phyloP scores from a whole-genome alignment of 1,139 yeast genomes.

The Lizanozyma gosingica region DNA sequence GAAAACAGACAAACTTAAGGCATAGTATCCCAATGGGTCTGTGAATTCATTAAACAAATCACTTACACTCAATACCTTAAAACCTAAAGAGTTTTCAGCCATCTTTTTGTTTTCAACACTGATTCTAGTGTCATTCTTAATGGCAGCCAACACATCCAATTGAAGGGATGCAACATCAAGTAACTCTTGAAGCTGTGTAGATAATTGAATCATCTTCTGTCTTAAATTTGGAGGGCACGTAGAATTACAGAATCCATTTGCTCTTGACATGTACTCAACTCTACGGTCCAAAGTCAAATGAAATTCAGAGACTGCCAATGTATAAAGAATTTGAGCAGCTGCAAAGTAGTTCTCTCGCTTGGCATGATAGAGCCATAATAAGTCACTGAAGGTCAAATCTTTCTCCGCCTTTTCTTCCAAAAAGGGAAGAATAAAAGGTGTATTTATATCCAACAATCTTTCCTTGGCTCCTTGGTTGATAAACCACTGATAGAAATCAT shows the following conservation, averaged over 20 bases:
- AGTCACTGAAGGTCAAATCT: constrained; percentile 66
- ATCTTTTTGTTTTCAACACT: constrained; percentile 28
- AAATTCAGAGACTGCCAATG: constrained; percentile 68
- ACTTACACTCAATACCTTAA: constrained; percentile 58
- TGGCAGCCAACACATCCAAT: constrained; percentile 61
- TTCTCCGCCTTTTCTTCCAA: constrained; percentile 63
- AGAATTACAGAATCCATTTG: constrained; percentile 87
- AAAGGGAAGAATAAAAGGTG: constrained; percentile 73
- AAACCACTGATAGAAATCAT: constrained; percentile 89
- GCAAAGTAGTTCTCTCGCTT: constrained; percentile 69
- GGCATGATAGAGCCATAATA: constrained; percentile 85
- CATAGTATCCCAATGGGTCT: constrained; percentile 82
- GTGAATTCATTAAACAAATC: constrained; percentile 82
- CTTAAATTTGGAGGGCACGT: constrained; percentile 71
- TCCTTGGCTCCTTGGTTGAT: constrained; percentile 70
- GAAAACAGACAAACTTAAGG: constrained; percentile 68
- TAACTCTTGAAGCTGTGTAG: constrained; percentile 65
- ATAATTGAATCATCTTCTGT: constrained; percentile 65
- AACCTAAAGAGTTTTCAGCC: constrained; percentile 50
- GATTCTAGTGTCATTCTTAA: constrained; percentile 53
- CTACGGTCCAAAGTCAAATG: constrained; percentile 61
- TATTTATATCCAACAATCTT: constrained; percentile 66
- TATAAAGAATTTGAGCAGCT: constrained; percentile 76
- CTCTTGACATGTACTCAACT: constrained; percentile 83
- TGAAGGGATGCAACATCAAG: constrained; percentile 86